Evolutionary conservation across 306 rosid genomes (phyloP).

Genomic region (Quercus agrifolia): DNA sequence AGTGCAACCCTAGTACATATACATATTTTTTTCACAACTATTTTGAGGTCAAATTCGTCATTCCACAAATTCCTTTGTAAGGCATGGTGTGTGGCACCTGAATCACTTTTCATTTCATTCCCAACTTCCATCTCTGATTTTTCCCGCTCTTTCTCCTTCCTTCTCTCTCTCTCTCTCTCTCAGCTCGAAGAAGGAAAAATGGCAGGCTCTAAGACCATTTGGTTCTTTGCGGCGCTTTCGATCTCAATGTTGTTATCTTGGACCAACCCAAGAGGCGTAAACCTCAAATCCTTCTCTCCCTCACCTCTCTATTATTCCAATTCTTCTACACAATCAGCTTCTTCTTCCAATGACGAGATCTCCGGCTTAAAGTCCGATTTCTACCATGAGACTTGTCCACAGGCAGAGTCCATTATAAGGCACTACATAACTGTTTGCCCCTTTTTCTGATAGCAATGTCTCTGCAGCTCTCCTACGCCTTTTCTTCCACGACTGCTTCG

Average conservation of each 20-base stretch:
- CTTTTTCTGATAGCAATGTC: conserved; percentile 31
- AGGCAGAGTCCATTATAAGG: conserved; percentile 58
- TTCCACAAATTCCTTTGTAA: no score
- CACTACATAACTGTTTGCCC: neutral
- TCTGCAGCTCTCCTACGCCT: conserved; percentile 78
- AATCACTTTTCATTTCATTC: no score
- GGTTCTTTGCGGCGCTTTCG: conserved; percentile 24
- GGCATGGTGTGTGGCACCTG: no score
- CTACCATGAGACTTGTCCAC: conserved; percentile 56
- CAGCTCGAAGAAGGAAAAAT: no score
- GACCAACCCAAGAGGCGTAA: conserved; percentile 35
- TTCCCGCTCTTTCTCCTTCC: no score
- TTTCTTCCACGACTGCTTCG: conserved; percentile 92
- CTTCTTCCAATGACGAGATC: conserved; percentile 1
- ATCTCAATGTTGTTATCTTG: conserved; percentile 44
- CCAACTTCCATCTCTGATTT: no score
- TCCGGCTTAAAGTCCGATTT: conserved; percentile 52
- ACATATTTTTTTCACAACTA: no score
- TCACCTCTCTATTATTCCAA: no score
- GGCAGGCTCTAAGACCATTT: neutral
- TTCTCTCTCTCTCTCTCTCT: no score
- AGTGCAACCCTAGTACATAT: no score
- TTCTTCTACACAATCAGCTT: conserved; percentile 8
- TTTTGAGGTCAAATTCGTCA: no score
- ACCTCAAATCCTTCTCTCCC: neutral